Evolutionary conservation across 2,329 filamentous ascomycete species (phyloP), one percentile per base, ranked within the genome.

Genomic region (Aspergillus cejpii): DNA sequence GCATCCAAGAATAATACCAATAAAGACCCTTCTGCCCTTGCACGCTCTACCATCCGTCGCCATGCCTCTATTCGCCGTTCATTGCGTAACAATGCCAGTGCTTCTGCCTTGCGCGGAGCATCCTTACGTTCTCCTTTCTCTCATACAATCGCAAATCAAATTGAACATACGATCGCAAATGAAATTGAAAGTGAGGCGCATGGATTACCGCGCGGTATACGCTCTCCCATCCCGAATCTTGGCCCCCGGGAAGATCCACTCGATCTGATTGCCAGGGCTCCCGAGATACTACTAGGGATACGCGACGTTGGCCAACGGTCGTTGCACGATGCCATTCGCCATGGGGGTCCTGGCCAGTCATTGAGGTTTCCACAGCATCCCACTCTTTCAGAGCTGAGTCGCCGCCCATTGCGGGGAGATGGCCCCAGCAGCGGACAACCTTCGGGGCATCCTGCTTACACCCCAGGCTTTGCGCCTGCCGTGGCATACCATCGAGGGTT

Each of bases 11-110:
- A 69, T 43, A 64, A 69, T 46, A 61, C 68, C 42, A 59, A 68
- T 50, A 80, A 79, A 60, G 78, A 81, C 56, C 62, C 71, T 28
- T 73, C 73, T 45, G 76, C 76, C 37, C 60, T 69, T 44, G 66
- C 73, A 44, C 76, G 79, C 58, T 81, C 77, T 29, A 65, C 76
- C 33, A 82, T 83, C 56, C 75, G 79, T 48, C 75, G 79, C 47
- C 71, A 74, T 50, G 56, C 65, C 47, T 59, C 63, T 37, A 60
- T 70, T 49, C 61, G 62, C 33, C 61, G 62, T 31, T 51, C 56
- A 15, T 57, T 57, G 37, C 61, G 58, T 44, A 53, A 58, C 43
- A 46, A 43, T 46, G 45, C 53, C 43, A 46, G 43, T 46, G 45
- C 53, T 33, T 58, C 59, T 27, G 54, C 58, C 27, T 49, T 57